A percentile compares a stretch with the other conserved stretches of the same genome.
Conservation (phyloP, 2,329 filamentous ascomycete species). For the Macroventuria anomochaeta region DNA sequence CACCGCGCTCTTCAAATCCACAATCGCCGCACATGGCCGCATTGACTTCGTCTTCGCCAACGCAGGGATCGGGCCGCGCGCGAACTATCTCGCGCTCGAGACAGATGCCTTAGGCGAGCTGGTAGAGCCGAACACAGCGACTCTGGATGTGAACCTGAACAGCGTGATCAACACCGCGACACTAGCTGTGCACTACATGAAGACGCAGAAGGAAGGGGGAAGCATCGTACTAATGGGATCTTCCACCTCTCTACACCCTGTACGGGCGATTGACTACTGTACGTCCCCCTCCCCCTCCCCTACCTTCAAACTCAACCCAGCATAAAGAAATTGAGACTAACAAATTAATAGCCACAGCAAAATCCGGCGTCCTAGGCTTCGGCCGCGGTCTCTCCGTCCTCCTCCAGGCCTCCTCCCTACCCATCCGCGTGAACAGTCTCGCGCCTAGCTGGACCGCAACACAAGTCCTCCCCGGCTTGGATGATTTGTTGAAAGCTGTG, state of each 20-base stretch:
- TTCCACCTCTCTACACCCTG: slow-evolving; percentile 57
- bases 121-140: slow-evolving; percentile 52
- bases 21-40: slow-evolving; percentile 52
- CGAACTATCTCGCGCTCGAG: slow-evolving; percentile 56
- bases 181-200: slow-evolving; percentile 59
- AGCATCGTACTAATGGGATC: slow-evolving; percentile 64
- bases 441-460: slow-evolving; percentile 64
- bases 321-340: neutral
- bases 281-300: slow-evolving; percentile 21
- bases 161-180: slow-evolving; percentile 59
- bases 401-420: slow-evolving; percentile 47
- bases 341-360: slow-evolving; percentile 53
- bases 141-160: slow-evolving; percentile 60
- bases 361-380: slow-evolving; percentile 63
- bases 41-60: slow-evolving; percentile 62
- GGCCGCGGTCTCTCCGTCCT: slow-evolving; percentile 56
- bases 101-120: slow-evolving; percentile 59
- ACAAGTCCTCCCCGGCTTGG: slow-evolving; percentile 55
- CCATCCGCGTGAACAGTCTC: slow-evolving; percentile 63
- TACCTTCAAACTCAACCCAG: too few species aligned
- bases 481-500: slow-evolving; percentile 49
- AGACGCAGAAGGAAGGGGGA: slow-evolving; percentile 55
- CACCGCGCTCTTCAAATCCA: slow-evolving; percentile 58
- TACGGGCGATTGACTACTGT: slow-evolving; percentile 61
- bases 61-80: slow-evolving; percentile 60